A percentile compares a stretch with the other conserved stretches of the same genome.
These are phyloP conservation scores for Cutaneotrichosporon cutaneum DNA, from an alignment of 1,284 basidiomycete genomes.

Conservation along the genomic window DNA sequence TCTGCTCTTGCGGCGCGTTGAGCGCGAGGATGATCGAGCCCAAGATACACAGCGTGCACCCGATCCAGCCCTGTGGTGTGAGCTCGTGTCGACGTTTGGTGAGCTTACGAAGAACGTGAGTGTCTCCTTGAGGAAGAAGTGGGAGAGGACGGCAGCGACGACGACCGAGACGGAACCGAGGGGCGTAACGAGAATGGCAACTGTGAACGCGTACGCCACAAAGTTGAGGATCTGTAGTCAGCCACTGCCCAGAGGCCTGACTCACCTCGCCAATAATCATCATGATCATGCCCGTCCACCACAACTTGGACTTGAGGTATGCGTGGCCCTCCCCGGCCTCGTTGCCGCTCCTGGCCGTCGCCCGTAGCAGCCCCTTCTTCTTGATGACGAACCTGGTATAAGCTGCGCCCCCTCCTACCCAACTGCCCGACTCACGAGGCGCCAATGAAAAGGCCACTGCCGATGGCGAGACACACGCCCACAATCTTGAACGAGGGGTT, in stretches of 20 bases:
- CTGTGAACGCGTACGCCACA: slow-evolving; percentile 51
- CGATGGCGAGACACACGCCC: slow-evolving; percentile 73
- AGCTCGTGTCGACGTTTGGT: not conserved
- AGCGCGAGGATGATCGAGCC: slow-evolving; percentile 64
- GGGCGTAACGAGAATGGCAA: slow-evolving; percentile 57
- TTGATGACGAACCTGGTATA: slow-evolving; percentile 63
- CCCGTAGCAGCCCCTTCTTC: slow-evolving; percentile 74
- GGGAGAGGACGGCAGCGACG: slow-evolving; percentile 88
- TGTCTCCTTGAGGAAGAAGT: slow-evolving; percentile 87
- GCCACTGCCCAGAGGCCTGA: not conserved
- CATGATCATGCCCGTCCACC: slow-evolving; percentile 65
- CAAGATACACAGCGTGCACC: slow-evolving; percentile 81
- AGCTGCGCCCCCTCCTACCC: slow-evolving; percentile 6
- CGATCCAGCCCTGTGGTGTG: slow-evolving; percentile 72
- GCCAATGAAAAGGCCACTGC: slow-evolving; percentile 85
- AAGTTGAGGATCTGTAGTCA: slow-evolving; percentile 50
- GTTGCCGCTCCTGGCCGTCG: slow-evolving; percentile 58
- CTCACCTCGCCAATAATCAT: slow-evolving; percentile 46
- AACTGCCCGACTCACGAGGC: slow-evolving; percentile 64
- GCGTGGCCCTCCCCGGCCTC: slow-evolving; percentile 86
- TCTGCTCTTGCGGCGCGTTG: slow-evolving; percentile 76
- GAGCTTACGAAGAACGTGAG: slow-evolving; percentile 57
- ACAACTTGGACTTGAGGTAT: slow-evolving; percentile 78
- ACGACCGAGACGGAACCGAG: slow-evolving; percentile 95
- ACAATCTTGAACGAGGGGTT: slow-evolving; percentile 55